A percentile compares a stretch with the other conserved stretches of the same genome.
phyloP scores from a whole-genome alignment of 1,284 basidiomycete species.

The Porogramme epimiltina region DNA sequence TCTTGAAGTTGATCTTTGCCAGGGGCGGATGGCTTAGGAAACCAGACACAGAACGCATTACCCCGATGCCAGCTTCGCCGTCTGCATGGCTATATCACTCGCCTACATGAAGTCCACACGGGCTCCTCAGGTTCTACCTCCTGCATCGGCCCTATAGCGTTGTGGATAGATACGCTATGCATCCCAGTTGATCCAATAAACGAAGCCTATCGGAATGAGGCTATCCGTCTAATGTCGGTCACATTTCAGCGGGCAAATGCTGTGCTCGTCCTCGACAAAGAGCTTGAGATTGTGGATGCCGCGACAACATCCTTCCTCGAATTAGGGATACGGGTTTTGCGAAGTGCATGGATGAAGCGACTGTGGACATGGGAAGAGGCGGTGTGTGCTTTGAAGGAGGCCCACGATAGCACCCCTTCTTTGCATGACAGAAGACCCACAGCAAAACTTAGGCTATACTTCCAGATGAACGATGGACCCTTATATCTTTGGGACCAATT shows the following conservation, averaged over 20 bases:
- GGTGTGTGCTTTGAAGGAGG: not conserved
- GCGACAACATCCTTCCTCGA: not conserved
- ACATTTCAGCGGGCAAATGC: not conserved
- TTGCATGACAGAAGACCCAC: not conserved
- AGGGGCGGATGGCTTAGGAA: slow-evolving; percentile 5
- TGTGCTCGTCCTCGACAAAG: slow-evolving; percentile 2
- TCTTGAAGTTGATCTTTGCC: not conserved
- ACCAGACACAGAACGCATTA: not conserved
- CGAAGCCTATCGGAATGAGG: not conserved
- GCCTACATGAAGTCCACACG: not conserved
- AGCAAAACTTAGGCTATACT: too few relatives aligned
- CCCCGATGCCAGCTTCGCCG: slow-evolving; percentile 4
- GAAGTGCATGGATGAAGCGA: slow-evolving; percentile 5
- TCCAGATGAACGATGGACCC: slow-evolving; percentile 4
- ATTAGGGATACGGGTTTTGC: not conserved
- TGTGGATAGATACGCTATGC: slow-evolving; percentile 7
- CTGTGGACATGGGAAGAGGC: slow-evolving; percentile 5
- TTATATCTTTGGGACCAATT: not conserved
- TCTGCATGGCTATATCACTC: not conserved
- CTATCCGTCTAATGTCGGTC: not conserved
- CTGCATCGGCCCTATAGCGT: not conserved
- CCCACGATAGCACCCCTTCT: too few relatives aligned
- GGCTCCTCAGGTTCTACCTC: not conserved
- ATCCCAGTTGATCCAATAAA: not conserved
- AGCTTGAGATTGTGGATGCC: not conserved